Base-by-base conservation (phyloP, 495 filamentous ascomycete species). In the Ascobolus immersus region DNA sequence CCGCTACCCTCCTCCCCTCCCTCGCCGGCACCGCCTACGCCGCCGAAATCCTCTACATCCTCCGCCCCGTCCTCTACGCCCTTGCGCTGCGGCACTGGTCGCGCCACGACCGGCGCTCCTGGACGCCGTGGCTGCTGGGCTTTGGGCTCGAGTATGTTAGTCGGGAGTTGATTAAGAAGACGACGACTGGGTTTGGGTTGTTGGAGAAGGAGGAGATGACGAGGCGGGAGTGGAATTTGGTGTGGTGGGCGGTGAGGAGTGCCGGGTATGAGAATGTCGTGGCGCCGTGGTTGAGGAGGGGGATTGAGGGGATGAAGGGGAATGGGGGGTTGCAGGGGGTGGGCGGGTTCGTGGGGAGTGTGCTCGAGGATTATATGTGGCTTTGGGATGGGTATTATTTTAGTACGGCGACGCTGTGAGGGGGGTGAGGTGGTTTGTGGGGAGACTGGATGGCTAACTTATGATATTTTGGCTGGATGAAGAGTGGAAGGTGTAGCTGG, bases 321-420 rank as follows among this genome's bases (percentile, higher is more conserved):
- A 74, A n/a, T n/a, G n/a, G n/a, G n/a, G n/a, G n/a, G n/a, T n/a
- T n/a, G n/a, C n/a, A 75, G 44, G 71, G 73, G 29, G 55, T 92
- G 47, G 62, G 89, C 33, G 71, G 74, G 42, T 55, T 94, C 42
- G 57, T 93, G 11, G 69, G 66, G 1, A 79, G 71, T 33, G 64
- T 96, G 15, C 45, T 94, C 35, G 82, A 90, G 50, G 89, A 96
- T 48, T 94, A 94, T 44, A 77, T 86, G 49, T 93, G 84, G 47
- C 59, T 96, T 11, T 96, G 86, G 86, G 84, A 93, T 55, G 77
- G 90, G 33, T 94, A 90, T 47, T 84, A 96, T 54, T 94, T 94
- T 52, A 62, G 69, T 6, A 75, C 71, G 7, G 65, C 71, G 17
- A 77, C 71, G 1, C 44, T 76, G 38, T 78, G 52, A 38, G 2